These are phyloP conservation scores for Cucurbita maxima DNA, from an alignment of 306 rosid genomes.

Conservation along the genomic window DNA sequence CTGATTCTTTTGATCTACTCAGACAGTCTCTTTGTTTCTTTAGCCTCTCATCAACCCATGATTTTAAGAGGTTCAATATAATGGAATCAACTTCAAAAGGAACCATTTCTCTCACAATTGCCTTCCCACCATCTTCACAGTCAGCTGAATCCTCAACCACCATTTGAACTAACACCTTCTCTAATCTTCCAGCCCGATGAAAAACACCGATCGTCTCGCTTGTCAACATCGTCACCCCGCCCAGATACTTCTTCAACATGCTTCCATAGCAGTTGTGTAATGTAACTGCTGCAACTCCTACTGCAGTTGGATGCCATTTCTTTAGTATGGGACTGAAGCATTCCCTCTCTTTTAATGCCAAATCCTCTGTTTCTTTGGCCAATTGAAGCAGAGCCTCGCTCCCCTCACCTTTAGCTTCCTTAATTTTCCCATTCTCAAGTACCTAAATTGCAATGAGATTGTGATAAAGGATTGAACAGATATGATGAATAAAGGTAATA, in stretches of 20 bases:
- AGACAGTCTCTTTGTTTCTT: slow-evolving; percentile 34
- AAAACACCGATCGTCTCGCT: slow-evolving; percentile 47
- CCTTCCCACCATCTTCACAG: slow-evolving; percentile 50
- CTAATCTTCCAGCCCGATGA: slow-evolving; percentile 66
- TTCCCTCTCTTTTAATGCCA: slow-evolving; percentile 67
- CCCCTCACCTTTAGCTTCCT: slow-evolving; percentile 31
- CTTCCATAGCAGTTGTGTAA: slow-evolving; percentile 67
- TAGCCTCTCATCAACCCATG: slow-evolving; percentile 57
- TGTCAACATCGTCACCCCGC: slow-evolving; percentile 33
- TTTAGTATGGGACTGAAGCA: slow-evolving; percentile 47
- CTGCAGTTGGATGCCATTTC: slow-evolving; percentile 53
- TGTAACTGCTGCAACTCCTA: slow-evolving; percentile 61
- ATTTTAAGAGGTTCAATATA: slow-evolving; percentile 46
- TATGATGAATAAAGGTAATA: not conserved
- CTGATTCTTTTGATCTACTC: slow-evolving; percentile 57
- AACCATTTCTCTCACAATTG: slow-evolving; percentile 61
- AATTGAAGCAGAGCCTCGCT: slow-evolving; percentile 37
- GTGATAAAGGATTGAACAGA: not conserved
- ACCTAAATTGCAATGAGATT: slow-evolving; percentile 22
- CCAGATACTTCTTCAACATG: slow-evolving; percentile 55
- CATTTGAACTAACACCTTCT: slow-evolving; percentile 68
- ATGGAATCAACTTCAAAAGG: slow-evolving; percentile 78
- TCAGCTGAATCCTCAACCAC: slow-evolving; percentile 69
- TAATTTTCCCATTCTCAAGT: slow-evolving; percentile 29
- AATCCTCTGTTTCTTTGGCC: slow-evolving; percentile 70